Conservation (phyloP, 495 filamentous ascomycete genomes). For the Rhizodiscina lignyota region DNA sequence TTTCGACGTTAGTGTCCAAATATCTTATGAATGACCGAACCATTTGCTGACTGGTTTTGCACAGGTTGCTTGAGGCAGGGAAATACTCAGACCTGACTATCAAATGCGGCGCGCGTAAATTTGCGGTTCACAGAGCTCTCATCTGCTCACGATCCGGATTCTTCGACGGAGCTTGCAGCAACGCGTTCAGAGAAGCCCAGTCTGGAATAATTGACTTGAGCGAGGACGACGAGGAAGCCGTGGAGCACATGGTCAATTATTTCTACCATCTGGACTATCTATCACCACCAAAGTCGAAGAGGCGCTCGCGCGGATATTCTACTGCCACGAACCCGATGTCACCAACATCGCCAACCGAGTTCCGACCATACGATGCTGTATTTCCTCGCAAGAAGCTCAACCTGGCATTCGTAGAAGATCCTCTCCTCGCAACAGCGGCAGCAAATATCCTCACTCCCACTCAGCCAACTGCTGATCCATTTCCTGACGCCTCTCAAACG, state of each 20-base stretch:
- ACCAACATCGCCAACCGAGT: background rate
- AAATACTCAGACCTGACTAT: slow-evolving; percentile 27
- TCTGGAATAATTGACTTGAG: slow-evolving; percentile 22
- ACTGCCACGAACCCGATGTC: background rate
- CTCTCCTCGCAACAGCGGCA: slow-evolving; percentile 17
- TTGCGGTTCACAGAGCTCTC: slow-evolving; percentile 22
- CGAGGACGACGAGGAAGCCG: slow-evolving; percentile 24
- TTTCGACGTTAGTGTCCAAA: slow-evolving; percentile 20
- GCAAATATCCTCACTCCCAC: slow-evolving; percentile 6
- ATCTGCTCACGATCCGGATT: slow-evolving; percentile 23
- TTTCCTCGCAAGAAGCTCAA: slow-evolving; percentile 14
- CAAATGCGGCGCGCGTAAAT: slow-evolving; percentile 18
- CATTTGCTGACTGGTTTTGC: slow-evolving; percentile 3
- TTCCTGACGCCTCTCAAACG: slow-evolving; percentile 6
- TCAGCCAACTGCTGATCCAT: background rate
- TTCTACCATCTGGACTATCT: slow-evolving; percentile 29
- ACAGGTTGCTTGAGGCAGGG: slow-evolving; percentile 15
- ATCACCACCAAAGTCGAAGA: slow-evolving; percentile 8
- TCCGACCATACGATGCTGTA: background rate
- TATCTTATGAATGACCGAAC: background rate
- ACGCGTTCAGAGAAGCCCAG: slow-evolving; percentile 15
- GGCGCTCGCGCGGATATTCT: background rate
- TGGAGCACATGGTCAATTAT: slow-evolving; percentile 26
- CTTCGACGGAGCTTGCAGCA: slow-evolving; percentile 23
- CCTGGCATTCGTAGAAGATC: slow-evolving; percentile 19